Evolutionary conservation across 2,329 filamentous ascomycete genomes (phyloP), one percentile per base, ranked within the genome.

Genomic region (Botrytis elliptica): DNA sequence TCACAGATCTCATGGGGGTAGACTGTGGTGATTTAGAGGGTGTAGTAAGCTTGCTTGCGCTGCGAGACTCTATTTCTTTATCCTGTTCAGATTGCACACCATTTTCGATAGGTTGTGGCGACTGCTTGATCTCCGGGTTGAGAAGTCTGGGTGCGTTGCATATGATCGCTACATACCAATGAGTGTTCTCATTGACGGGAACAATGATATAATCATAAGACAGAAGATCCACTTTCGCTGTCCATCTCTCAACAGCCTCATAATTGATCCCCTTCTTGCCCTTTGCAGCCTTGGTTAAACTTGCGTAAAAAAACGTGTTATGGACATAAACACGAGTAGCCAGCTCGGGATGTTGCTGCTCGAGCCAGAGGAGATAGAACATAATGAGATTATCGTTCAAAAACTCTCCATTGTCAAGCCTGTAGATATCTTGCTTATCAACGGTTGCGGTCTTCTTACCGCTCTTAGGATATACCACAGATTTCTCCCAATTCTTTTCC

Each of bases 101-200:
- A n/a, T 73, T 55, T 33, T 73, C 71, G 29, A 44, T 16, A 29
- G 62, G 49, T 70, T 67, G 42, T 14, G 40, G 60, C 63, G 25
- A 25, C 44, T 63, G 71, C 12, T 74, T 44, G 3, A 25, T 63
- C 9, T 76, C 67, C n/a, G 73, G 69, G 2, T 81, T 81, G 12
- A 89, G 79, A 36, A 96, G 85, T 70, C 87, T 90, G 5, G 89
- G 88, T 3, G 95, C 87, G 79, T 99, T 97, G 87, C 94, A 97
- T 70, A 99, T 95, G 73, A 99, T 95, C 22, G 94, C 94, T 77
- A 98, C 85, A 82, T 96, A 98, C 96, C 97, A 99, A 82, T 99
- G 96, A 1, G 86, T 84, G 77, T 89, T 86, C 80, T 98, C 93
- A 78, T 97, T 97, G 81, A 99, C 93, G 0, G 96, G 96, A 10